Evolutionary conservation across 73 alveolate genomes (phyloP).

Genomic region (Tetrahymena malaccensis): DNA sequence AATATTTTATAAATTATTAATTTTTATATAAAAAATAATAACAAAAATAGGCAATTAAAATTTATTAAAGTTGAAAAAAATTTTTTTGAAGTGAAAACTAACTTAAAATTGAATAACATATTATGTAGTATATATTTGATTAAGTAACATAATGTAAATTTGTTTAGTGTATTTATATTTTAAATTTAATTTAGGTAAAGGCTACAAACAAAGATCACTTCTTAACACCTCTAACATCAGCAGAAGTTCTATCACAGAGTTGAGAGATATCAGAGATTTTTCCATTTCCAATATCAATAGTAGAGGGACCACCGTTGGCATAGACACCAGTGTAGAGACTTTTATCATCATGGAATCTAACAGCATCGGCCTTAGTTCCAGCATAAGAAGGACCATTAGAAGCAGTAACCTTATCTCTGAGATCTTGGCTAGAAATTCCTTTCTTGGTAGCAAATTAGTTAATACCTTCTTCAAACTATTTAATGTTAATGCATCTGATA

Average conservation of each 20-base stretch:
- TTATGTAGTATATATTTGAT: neutral
- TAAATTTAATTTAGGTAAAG: neutral
- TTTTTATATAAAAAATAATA: no score
- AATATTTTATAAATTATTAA: no score
- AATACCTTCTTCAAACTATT: conserved; percentile 65
- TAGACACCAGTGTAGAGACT: conserved; percentile 85
- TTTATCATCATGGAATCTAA: conserved; percentile 70
- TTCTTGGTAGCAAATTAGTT: conserved; percentile 67
- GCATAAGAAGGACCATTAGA: conserved; percentile 64
- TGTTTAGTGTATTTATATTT: neutral
- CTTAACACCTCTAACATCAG: conserved; percentile 14
- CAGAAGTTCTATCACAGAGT: neutral
- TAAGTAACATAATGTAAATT: neutral
- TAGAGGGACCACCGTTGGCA: conserved; percentile 91
- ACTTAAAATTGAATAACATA: no score
- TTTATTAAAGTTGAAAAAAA: no score
- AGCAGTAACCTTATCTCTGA: conserved; percentile 20
- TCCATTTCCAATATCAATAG: conserved; percentile 72
- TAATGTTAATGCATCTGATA: conserved; percentile 45
- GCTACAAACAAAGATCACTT: neutral
- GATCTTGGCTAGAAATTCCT: conserved; percentile 44
- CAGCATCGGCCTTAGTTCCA: conserved; percentile 69
- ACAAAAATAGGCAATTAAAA: no score
- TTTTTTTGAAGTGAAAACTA: no score
- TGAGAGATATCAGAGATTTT: neutral